A percentile compares a stretch with the other conserved stretches of the same genome.
phyloP scores from a whole-genome alignment of 345 rosid genomes.

The Xanthoceras sorbifolium region DNA sequence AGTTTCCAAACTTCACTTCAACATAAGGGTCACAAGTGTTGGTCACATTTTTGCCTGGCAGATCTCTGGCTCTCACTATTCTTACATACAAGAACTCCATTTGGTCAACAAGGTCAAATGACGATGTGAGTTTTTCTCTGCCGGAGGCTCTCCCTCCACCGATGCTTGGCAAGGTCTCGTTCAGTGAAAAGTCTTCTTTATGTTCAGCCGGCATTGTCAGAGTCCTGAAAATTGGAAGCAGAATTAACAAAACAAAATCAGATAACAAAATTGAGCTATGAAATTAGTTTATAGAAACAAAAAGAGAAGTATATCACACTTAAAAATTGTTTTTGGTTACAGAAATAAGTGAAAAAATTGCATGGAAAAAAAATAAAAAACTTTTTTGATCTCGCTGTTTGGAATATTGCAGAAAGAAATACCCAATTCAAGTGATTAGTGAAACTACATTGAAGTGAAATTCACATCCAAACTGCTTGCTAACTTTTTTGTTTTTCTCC shows the following conservation, averaged over 20 bases:
- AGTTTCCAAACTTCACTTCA: conserved; percentile 39
- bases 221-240: background rate
- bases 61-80: conserved; percentile 33
- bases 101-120: conserved; percentile 45
- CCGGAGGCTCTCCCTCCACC: conserved; percentile 30
- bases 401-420: background rate
- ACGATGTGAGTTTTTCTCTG: conserved; percentile 32
- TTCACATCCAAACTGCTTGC: background rate
- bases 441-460: background rate
- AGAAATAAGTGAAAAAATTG: background rate
- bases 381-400: background rate
- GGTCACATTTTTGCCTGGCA: conserved; percentile 24
- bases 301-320: no score
- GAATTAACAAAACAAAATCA: background rate
- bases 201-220: conserved; percentile 23
- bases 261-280: no score
- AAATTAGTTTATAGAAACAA: no score
- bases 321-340: background rate
- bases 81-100: conserved; percentile 40
- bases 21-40: conserved; percentile 34
- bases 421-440: background rate
- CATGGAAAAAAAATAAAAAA: background rate
- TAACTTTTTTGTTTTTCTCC: background rate
- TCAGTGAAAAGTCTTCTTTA: conserved; percentile 38
- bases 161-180: conserved; percentile 35